phyloP scores from a whole-genome alignment of 306 rosid genomes.

The Acacia melanoxylon region DNA sequence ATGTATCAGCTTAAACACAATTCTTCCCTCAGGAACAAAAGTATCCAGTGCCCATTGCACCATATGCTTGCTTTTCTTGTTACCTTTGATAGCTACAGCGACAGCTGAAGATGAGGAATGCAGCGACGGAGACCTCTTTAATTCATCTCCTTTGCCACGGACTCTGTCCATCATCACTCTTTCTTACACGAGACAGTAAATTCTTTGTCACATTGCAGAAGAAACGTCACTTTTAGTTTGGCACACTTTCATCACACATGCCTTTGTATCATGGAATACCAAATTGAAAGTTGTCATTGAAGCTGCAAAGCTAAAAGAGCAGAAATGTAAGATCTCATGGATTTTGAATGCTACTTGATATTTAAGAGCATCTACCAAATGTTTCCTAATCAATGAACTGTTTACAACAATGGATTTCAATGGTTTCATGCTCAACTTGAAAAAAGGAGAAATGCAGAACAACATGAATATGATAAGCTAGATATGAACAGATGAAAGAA shows the following conservation, averaged over 20 bases:
- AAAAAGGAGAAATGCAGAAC: background rate
- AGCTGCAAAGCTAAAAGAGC: background rate
- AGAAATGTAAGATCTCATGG: background rate
- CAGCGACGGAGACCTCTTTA: conserved; percentile 16
- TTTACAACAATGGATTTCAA: background rate
- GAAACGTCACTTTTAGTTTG: background rate
- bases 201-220: conserved; percentile 22
- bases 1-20: conserved; percentile 69
- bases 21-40: conserved; percentile 75
- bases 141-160: conserved; percentile 31
- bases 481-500: background rate
- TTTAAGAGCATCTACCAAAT: background rate
- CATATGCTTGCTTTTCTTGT: conserved; percentile 68
- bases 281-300: background rate
- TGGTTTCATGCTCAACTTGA: background rate
- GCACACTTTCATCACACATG: background rate
- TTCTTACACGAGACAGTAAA: conserved; percentile 10
- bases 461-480: background rate
- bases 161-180: conserved; percentile 47
- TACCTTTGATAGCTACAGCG: conserved; percentile 84
- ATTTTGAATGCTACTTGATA: background rate
- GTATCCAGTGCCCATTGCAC: conserved; percentile 81
- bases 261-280: background rate
- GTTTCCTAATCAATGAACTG: background rate
- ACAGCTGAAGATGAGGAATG: conserved; percentile 47